phyloP scores from a whole-genome alignment of 495 filamentous ascomycete species.

The Neurospora intermedia region DNA sequence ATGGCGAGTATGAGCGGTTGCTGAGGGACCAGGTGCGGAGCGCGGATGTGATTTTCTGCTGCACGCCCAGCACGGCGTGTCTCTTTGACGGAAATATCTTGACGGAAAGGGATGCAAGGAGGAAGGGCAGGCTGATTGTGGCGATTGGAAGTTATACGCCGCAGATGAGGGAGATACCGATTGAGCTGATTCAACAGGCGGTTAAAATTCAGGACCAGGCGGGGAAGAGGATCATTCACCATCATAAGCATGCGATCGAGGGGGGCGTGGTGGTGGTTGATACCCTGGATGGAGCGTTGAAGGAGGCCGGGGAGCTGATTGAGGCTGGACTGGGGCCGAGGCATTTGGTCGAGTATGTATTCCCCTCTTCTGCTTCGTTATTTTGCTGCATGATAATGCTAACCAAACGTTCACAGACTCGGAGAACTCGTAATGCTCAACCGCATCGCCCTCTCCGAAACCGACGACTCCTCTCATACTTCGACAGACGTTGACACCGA shows the following conservation, averaged over 20 bases:
- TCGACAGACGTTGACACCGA: constrained; percentile 2
- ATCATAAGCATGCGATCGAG: constrained; percentile 32
- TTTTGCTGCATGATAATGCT: constrained; percentile 1
- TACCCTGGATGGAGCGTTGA: constrained; percentile 63
- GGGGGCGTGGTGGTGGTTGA: constrained; percentile 85
- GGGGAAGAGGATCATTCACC: constrained; percentile 54
- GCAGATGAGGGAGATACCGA: constrained; percentile 78
- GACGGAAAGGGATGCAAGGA: constrained; percentile 56
- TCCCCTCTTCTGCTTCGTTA: neutral
- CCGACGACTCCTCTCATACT: neutral
- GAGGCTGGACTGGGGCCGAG: constrained; percentile 58
- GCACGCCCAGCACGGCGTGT: constrained; percentile 36
- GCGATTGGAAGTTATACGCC: constrained; percentile 77
- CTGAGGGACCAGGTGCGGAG: constrained; percentile 55
- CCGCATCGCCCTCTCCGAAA: constrained; percentile 17
- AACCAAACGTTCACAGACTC: constrained; percentile 22
- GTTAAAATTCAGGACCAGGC: constrained; percentile 35
- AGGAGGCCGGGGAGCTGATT: constrained; percentile 83
- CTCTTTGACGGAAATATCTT: constrained; percentile 45
- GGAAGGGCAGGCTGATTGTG: constrained; percentile 65
- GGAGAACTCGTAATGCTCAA: constrained; percentile 68
- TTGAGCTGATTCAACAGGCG: constrained; percentile 61
- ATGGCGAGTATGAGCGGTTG: constrained; percentile 59
- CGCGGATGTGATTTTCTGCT: constrained; percentile 71
- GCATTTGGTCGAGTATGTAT: constrained; percentile 62